Evolutionary conservation across 2,329 filamentous ascomycete species (phyloP).

Genomic region (Truncatella angustata): DNA sequence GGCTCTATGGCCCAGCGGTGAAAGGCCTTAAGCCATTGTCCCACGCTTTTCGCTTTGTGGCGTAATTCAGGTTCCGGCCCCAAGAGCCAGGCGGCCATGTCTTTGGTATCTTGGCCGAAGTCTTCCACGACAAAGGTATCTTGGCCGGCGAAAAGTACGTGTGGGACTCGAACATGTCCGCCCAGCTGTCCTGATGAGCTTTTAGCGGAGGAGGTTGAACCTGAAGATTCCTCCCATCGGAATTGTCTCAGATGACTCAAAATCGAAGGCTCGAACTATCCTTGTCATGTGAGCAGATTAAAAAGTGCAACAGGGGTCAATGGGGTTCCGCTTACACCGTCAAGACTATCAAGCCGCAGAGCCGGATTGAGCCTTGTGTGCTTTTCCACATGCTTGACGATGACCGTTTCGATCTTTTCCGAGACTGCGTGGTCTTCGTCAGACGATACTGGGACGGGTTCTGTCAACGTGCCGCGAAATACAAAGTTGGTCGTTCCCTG

Average conservation of each 20-base stretch:
- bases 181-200: background rate
- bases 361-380: background rate
- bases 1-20: conserved; percentile 31
- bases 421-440: background rate
- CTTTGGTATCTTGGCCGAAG: background rate
- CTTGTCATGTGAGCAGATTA: too few relatives aligned
- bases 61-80: background rate
- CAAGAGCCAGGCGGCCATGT: background rate
- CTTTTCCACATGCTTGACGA: conserved; percentile 30
- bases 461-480: conserved; percentile 33
- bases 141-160: background rate
- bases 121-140: background rate
- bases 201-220: too few relatives aligned
- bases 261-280: background rate
- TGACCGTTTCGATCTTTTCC: conserved; percentile 18
- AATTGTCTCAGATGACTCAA: background rate
- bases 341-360: background rate
- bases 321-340: background rate
- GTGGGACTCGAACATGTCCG: background rate
- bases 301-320: background rate
- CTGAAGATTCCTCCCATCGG: too few relatives aligned
- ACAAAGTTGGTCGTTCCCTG: conserved; percentile 40
- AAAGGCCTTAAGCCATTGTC: conserved; percentile 33
- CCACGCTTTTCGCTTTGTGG: conserved; percentile 5
- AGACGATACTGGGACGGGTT: background rate